Base-by-base conservation (phyloP, 352 stramenopile genomes). In the Lagenidium giganteum region DNA sequence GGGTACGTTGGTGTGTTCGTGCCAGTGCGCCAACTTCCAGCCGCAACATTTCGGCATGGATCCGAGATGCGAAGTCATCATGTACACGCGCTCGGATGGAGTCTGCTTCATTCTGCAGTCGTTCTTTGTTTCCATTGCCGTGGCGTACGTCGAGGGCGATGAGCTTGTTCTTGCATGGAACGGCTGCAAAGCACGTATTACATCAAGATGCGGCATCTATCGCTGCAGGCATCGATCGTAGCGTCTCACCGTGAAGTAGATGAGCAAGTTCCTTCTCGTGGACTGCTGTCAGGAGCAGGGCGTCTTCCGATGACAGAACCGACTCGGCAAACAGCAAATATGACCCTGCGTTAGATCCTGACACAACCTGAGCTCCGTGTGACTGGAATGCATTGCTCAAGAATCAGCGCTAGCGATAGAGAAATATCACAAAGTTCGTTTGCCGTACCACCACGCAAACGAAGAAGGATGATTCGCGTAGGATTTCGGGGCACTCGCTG, bases 291-390 rank as follows among this genome's bases (percentile, higher is more conserved):
- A 89, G 48, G 5, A 83, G 26, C 12, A 92, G 51, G 32, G 89
- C 79, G 24, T 87, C 74, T 28, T 88, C 70, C 1, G 73, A 89
- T 3, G 73, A 75, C 11, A 92, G 41, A 2, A 72, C 67, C 4
- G 70, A 66, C 33, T 92, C 72, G n/a, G 57, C 72, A 45, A 89
- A 92, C 2, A 89, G 26, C 2, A 89, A 51, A 33, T 82, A 92
- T 0, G 72, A 87, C 13, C 79, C 79, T 39, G 73, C 57, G 24
- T 87, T 85, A 8, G 45, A 27, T 8, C 73, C 79, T 14, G 54
- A 47, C 6, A 61, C 62, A 18, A 92, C 72, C 24, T 67, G 60
- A 39, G 70, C 79, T n/a, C 74, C 75, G 43, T 90, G 80, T 7
- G 65, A 77, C 79, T 91, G 44, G 2, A 33, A 14, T 24, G n/a